A percentile compares a stretch with the other conserved stretches of the same genome.
phyloP scores from a whole-genome alignment of 306 rosid species.

The Coriaria nepalensis region DNA sequence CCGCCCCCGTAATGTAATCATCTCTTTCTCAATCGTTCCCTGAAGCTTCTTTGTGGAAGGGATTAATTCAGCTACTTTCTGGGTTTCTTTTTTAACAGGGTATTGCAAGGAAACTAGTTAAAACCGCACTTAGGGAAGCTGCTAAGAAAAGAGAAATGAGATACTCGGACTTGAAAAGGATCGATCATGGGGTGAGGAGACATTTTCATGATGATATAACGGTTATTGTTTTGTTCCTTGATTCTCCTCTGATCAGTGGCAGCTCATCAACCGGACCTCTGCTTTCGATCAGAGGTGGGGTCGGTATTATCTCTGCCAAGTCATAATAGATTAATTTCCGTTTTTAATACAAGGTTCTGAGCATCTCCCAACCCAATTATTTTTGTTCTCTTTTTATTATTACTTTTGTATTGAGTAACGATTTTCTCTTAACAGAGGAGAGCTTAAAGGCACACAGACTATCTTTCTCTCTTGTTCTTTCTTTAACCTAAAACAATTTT shows the following conservation, averaged over 20 bases:
- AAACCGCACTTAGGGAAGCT: slow-evolving; percentile 68
- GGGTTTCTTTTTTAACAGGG: slow-evolving; percentile 36
- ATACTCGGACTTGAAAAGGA: slow-evolving; percentile 80
- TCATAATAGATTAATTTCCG: slow-evolving; percentile 17
- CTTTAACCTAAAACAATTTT: background rate
- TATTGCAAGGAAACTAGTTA: slow-evolving; percentile 59
- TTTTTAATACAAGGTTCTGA: no score
- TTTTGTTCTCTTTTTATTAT: slow-evolving; percentile 13
- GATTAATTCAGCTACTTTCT: background rate
- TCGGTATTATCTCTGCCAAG: slow-evolving; percentile 20
- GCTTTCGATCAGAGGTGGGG: slow-evolving; percentile 57
- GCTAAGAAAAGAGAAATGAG: slow-evolving; percentile 98
- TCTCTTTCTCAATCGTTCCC: slow-evolving; percentile 5
- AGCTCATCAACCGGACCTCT: slow-evolving; percentile 32
- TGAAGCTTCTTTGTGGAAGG: background rate
- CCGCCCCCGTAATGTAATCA: slow-evolving; percentile 54
- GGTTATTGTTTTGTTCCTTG: slow-evolving; percentile 73
- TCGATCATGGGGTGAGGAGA: slow-evolving; percentile 87
- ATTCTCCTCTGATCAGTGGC: slow-evolving; percentile 40
- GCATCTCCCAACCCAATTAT: no score
- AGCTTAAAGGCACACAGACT: no score
- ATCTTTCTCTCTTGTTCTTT: slow-evolving; percentile 1
- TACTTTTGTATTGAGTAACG: slow-evolving; percentile 14
- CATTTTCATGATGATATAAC: slow-evolving; percentile 97
- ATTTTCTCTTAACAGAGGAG: no score